phyloP scores from a whole-genome alignment of 192 early-diverging fungal species.

The Glomus cerebriforme region DNA sequence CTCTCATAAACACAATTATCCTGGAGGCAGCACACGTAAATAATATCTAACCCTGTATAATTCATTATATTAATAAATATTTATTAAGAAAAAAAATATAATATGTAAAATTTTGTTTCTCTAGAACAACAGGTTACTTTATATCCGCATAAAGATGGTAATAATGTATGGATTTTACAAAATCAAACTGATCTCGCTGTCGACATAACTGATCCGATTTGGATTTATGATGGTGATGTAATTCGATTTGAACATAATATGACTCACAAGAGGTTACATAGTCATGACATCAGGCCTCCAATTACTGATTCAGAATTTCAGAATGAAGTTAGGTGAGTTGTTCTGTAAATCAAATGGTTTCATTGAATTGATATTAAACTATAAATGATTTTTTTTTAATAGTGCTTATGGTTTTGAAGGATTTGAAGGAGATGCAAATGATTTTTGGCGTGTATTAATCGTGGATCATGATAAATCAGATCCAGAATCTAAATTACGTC shows the following conservation, averaged over 20 bases:
- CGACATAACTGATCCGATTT: slow-evolving; percentile 41
- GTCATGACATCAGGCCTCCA: slow-evolving; percentile 70
- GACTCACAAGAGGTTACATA: slow-evolving; percentile 69
- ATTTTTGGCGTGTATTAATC: slow-evolving; percentile 88
- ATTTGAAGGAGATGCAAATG: slow-evolving; percentile 87
- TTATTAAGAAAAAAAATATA: background rate
- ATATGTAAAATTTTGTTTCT: background rate
- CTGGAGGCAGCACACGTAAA: slow-evolving; percentile 75
- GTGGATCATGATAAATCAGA: slow-evolving; percentile 54
- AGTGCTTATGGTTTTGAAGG: slow-evolving; percentile 69
- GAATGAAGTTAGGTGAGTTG: slow-evolving; percentile 65
- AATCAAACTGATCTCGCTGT: slow-evolving; percentile 40
- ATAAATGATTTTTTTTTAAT: background rate
- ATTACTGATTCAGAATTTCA: slow-evolving; percentile 72
- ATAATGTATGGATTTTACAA: slow-evolving; percentile 78
- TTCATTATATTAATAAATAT: background rate
- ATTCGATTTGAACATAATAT: slow-evolving; percentile 72
- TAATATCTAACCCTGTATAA: background rate
- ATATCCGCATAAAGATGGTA: slow-evolving; percentile 71
- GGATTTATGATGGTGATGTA: slow-evolving; percentile 69
- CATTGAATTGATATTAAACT: too few relatives aligned
- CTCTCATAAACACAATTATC: slow-evolving; percentile 67
- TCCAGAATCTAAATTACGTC: slow-evolving; percentile 48
- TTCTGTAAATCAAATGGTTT: background rate
- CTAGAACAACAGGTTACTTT: slow-evolving; percentile 51